Base-by-base conservation (phyloP, 345 rosid genomes). In the Turritis glabra region DNA sequence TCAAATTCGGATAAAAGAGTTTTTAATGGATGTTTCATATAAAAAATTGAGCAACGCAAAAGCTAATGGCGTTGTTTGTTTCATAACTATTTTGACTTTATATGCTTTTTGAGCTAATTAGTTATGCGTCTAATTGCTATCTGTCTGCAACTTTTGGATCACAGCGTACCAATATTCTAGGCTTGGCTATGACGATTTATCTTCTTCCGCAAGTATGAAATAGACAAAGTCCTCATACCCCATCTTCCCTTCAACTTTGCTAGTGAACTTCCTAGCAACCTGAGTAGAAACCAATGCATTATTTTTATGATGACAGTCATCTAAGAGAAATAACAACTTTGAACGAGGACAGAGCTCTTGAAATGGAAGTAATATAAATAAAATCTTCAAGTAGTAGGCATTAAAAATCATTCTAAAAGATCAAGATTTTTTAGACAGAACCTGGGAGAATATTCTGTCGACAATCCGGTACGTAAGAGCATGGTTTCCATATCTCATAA, bases 391-490 rank as follows among this genome's bases (percentile, higher is more conserved):
- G 18, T 18, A 29, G 44, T 3, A 40, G 0, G 30, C 35, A 47
- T n/a, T 2, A 46, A 33, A 12, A 22, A 47, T 27, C 59, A 51
- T 23, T 5, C 37, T 30, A 54, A 18, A 8, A 14, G 37, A 47
- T 50, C 67, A 26, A 59, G 21, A 14, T 0, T 33, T 18, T 50
- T 7, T 33, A 43, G 30, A 63, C 80, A 80, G 80, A 82, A 93
- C 98, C 97, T 93, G 98, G 67, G 98, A 89, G 79, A 93, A 93
- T 79, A 93, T 84, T 79, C 93, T 80, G 74, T 93, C 96, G 29
- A 93, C 98, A 81, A 93, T 93, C 79, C 97, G 86, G 85, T 88
- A 93, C 23, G 98, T 93, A 70, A 89, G 97, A 13, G 96, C 98
- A 80, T 93, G 98, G 83, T 90, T 93, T 59, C 98, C 97, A 81